These are phyloP conservation scores for Echinosophora koreensis DNA, from an alignment of 306 rosid genomes.

Conservation along the genomic window DNA sequence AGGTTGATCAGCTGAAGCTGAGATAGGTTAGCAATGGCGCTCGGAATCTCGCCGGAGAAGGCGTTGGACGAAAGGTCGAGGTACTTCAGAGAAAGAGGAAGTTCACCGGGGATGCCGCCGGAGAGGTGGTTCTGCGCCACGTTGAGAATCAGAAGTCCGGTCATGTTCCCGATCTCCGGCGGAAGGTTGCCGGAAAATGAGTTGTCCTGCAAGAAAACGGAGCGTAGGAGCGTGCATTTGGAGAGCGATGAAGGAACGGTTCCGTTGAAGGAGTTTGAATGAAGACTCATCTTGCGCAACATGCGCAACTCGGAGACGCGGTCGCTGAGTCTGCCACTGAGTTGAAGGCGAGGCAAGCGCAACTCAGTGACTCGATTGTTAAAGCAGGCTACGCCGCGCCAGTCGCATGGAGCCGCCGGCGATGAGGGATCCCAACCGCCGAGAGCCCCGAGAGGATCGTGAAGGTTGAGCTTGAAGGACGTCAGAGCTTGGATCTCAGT, in stretches of 20 bases:
- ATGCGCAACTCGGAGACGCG: constrained; percentile 62
- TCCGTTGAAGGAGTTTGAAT: constrained; percentile 82
- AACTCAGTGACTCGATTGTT: constrained; percentile 70
- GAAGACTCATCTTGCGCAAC: constrained; percentile 77
- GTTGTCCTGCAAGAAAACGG: constrained; percentile 79
- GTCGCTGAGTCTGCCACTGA: constrained; percentile 74
- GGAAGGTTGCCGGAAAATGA: constrained; percentile 77
- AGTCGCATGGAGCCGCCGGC: constrained; percentile 88
- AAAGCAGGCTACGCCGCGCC: constrained; percentile 75
- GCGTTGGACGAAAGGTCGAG: constrained; percentile 84
- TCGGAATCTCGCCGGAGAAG: constrained; percentile 83
- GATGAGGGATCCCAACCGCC: constrained; percentile 73
- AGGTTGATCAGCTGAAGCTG: constrained; percentile 80
- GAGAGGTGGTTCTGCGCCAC: constrained; percentile 81
- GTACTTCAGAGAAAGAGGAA: constrained; percentile 62
- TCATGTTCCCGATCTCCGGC: constrained; percentile 70
- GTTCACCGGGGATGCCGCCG: constrained; percentile 63
- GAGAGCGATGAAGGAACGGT: constrained; percentile 70
- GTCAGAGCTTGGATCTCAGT: constrained; percentile 79
- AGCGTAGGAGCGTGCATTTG: constrained; percentile 72
- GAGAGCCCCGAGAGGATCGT: constrained; percentile 76
- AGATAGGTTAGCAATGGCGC: constrained; percentile 56
- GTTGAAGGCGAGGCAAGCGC: constrained; percentile 84
- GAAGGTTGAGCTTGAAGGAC: constrained; percentile 74
- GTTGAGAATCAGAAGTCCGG: constrained; percentile 64